Evolutionary conservation across 78 protist genomes (phyloP), one percentile per base, ranked within the genome.

Genomic region (Dictyostelium capitatum): DNA sequence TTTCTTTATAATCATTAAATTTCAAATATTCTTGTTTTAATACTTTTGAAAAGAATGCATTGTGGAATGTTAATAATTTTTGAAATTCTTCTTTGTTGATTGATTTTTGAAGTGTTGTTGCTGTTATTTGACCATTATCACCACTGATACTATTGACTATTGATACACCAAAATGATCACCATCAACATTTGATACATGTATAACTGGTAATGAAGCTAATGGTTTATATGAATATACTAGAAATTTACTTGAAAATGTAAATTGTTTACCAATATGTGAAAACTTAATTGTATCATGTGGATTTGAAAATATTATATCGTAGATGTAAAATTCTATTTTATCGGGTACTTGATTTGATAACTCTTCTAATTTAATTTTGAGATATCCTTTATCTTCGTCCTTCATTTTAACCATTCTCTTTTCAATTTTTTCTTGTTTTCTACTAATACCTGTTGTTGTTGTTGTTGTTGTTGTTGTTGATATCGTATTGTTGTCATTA

Each of bases 81-180:
- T 62, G 43, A 25, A 62, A 62, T 23, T 62, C 20, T 11, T 25
- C 15, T 25, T 62, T 62, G 2, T 25, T 62, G 28, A 62, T 62
- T 62, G 37, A 2, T 62, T 62, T n/a, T 62, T 6, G 70, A 25
- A 15, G 59, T 57, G 67, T 53, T 53, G 59, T 53, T 14, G 3
- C 14, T 51, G 59, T 53, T 53, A n/a, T 32, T 25, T 62, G 30
- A 19, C 8, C 28, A 56, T 56, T 28, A 56, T 20, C 0, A 19
- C 11, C 28, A 56, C 19, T 25, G n/a, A 8, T 8, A 8, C 19
- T 23, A 57, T 57, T 57, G 19, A 28, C 23, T 23, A 57, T 57
- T 20, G 67, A 23, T 23, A 57, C 67, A 57, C 67, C 67, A n/a
- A 57, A 57, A 57, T 57, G 67, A 57, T 57, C 67, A 57, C 23